These are phyloP conservation scores for Verruconis gallopava DNA, from an alignment of 2,329 filamentous ascomycete genomes.

Conservation along the genomic window DNA sequence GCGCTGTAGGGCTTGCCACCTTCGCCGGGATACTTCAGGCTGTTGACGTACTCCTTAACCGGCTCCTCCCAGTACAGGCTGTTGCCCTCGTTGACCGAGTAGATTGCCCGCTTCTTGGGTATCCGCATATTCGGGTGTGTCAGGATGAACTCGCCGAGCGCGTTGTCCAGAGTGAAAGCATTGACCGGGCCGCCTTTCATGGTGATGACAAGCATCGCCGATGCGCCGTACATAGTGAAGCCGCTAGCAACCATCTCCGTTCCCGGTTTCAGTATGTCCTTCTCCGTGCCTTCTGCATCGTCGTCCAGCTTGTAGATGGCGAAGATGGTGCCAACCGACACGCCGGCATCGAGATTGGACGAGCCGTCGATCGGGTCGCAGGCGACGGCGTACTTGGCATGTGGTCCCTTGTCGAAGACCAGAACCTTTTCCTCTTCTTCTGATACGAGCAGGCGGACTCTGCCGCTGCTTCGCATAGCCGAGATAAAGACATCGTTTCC, in stretches of 20 bases:
- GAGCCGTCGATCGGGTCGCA: constrained; percentile 98
- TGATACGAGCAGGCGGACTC: constrained; percentile 85
- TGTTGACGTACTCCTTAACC: constrained; percentile 78
- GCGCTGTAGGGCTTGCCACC: constrained; percentile 83
- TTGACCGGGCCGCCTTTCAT: constrained; percentile 90
- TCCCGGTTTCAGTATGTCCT: constrained; percentile 80
- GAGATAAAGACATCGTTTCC: constrained; percentile 96
- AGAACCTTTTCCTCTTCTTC: constrained; percentile 95
- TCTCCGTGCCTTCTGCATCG: constrained; percentile 57
- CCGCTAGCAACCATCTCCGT: constrained; percentile 85
- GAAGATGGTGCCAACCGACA: constrained; percentile 96
- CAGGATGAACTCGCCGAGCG: constrained; percentile 95
- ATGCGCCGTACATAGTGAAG: constrained; percentile 99
- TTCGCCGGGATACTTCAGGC: constrained; percentile 64
- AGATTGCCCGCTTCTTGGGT: constrained; percentile 69
- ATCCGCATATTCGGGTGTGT: constrained; percentile 91
- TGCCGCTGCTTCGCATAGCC: constrained; percentile 84
- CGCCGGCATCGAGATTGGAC: constrained; percentile 93
- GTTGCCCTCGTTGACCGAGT: constrained; percentile 98
- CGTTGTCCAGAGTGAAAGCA: constrained; percentile 94
- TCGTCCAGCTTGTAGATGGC: constrained; percentile 83
- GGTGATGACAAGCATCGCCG: constrained; percentile 88
- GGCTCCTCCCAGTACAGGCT: constrained; percentile 88
- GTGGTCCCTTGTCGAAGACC: constrained; percentile 61
- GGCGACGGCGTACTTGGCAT: constrained; percentile 79